Evolutionary conservation across 179 eudicot species (phyloP).

Genomic region (Corrigiola litoralis): DNA sequence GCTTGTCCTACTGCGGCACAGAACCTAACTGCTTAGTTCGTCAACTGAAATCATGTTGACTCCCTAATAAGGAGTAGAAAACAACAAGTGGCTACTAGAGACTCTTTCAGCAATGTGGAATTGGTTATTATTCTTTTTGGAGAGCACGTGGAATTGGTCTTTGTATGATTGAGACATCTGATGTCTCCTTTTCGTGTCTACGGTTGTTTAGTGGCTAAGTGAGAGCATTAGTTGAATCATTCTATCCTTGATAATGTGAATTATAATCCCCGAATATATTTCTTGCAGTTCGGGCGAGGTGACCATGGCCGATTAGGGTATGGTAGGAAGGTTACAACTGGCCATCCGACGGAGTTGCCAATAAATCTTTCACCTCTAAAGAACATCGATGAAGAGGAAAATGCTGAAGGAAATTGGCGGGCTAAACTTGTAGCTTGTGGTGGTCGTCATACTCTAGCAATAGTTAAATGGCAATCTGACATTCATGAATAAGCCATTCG

Average conservation of each 20-base stretch:
- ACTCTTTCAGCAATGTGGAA: too few relatives aligned
- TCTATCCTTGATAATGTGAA: background rate
- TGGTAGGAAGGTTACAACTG: conserved; percentile 78
- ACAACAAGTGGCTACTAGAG: too few relatives aligned
- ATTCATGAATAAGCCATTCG: conserved; percentile 13
- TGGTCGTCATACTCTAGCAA: conserved; percentile 87
- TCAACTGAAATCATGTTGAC: too few relatives aligned
- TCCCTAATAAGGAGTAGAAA: too few relatives aligned
- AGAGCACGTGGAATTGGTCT: too few relatives aligned
- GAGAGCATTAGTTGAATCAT: background rate
- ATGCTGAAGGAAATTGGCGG: conserved; percentile 54
- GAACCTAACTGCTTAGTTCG: too few relatives aligned
- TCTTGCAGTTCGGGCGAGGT: conserved; percentile 81
- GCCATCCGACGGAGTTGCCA: conserved; percentile 87
- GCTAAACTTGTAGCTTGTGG: conserved; percentile 87
- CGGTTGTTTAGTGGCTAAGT: background rate
- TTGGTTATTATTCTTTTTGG: too few relatives aligned
- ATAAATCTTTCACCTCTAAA: conserved; percentile 59
- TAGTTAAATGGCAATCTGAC: conserved; percentile 57
- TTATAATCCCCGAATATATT: background rate
- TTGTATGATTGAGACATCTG: too few relatives aligned
- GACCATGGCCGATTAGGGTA: conserved; percentile 97
- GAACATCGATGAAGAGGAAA: conserved; percentile 26
- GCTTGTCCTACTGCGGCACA: too few relatives aligned
- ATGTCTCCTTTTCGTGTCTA: too few relatives aligned